Evolutionary conservation across 352 stramenopile genomes (phyloP).

Genomic region (Phytophthora lateralis): DNA sequence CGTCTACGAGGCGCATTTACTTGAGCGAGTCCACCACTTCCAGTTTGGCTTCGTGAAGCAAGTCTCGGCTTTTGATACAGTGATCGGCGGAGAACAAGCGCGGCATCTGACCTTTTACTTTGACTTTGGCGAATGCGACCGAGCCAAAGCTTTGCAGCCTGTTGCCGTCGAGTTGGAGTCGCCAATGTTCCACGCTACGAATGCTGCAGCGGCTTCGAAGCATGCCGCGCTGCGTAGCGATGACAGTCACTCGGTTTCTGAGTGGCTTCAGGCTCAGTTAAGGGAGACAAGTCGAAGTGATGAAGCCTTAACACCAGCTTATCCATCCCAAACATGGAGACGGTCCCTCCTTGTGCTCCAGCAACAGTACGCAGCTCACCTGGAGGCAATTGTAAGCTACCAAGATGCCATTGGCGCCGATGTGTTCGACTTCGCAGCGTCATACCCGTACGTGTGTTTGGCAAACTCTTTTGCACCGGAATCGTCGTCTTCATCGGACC

Average conservation of each 20-base stretch:
- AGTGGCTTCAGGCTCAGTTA: conserved; percentile 42
- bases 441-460: conserved; percentile 48
- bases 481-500: conserved; percentile 4
- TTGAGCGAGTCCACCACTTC: conserved; percentile 50
- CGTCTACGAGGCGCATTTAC: conserved; percentile 50
- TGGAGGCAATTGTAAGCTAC: conserved; percentile 34
- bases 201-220: neutral
- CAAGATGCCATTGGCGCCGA: conserved; percentile 48
- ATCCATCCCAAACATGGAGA: conserved; percentile 12
- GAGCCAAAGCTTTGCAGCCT: conserved; percentile 11
- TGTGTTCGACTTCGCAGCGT: conserved; percentile 55
- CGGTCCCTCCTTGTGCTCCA: conserved; percentile 35
- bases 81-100: conserved; percentile 23
- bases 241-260: conserved; percentile 35
- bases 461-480: conserved; percentile 9
- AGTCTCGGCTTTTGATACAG: conserved; percentile 20
- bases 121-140: conserved; percentile 18
- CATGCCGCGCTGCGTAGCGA: neutral
- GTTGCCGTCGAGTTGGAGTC: conserved; percentile 29
- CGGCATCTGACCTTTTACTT: conserved; percentile 42
- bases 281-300: conserved; percentile 1
- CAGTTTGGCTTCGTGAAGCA: conserved; percentile 48
- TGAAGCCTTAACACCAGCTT: conserved; percentile 6
- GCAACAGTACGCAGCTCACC: conserved; percentile 30
- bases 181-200: neutral